Base-by-base conservation (phyloP, 441 rosid species). In the Populus hybrid region DNA sequence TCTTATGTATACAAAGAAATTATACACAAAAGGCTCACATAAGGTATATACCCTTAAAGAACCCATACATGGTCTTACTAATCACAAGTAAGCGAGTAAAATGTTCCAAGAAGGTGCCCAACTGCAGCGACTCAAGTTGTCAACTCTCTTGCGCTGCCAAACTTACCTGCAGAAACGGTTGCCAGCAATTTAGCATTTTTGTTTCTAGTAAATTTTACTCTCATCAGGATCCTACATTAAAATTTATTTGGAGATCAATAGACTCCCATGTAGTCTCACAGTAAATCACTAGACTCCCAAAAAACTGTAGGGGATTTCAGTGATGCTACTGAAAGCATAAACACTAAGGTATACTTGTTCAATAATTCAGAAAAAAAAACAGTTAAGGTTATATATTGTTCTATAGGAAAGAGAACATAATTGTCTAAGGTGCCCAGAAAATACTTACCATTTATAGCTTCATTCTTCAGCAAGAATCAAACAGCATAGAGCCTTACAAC, bases 401-500 rank as follows among this genome's bases (percentile, higher is more conserved):
- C 34, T 7, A 65, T 57, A n/a, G 16, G 61, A 34, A 77, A 26
- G 24, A 16, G 24, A 32, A 40, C 20, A 65, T 35, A 68, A 24
- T 10, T 28, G 21, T 34, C 42, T 28, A 32, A 10, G 74, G 68
- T 28, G 69, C n/a, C 68, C 6, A 18, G 69, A 67, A 8, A 46
- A 69, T 75, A 69, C 76, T 70, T 34, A 78, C 78, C 81, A 16
- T 68, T 77, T 16, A 34, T 11, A 24, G 53, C 53, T 40, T 59
- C 35, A 42, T 42, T 71, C 74, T 38, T 72, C 74, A 21, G 74
- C 68, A 10, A 67, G 46, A 72, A 72, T 94, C 90, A 94, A 76
- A 95, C 98, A 42, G 80, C 92, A 83, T 91, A 94, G 12, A 95
- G 81, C 85, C 80, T 91, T 74, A 95, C 78, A 69, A 95, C 85